Evolutionary conservation across 2,329 filamentous ascomycete species (phyloP).

Genomic region (Immersiporthe knoxdaviesiana): DNA sequence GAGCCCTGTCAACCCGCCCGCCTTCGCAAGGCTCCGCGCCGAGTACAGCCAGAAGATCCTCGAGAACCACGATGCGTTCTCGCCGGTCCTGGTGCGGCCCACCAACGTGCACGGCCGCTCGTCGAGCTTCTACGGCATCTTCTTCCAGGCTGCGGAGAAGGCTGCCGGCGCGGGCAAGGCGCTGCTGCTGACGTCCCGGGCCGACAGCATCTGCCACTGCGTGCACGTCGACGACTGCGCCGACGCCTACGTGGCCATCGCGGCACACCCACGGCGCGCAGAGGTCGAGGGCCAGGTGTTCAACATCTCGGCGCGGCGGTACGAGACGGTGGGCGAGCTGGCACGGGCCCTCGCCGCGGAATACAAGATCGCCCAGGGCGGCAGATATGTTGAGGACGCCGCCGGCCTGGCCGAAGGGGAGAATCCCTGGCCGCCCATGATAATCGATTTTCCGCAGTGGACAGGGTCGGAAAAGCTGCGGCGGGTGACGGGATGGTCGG

Average conservation of each 20-base stretch:
- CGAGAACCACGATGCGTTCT: conserved; percentile 44
- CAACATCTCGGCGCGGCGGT: conserved; percentile 49
- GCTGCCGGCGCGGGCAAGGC: conserved; percentile 23
- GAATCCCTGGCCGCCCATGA: conserved; percentile 30
- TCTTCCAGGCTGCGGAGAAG: conserved; percentile 41
- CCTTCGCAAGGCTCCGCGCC: conserved; percentile 39
- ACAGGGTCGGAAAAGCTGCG: conserved; percentile 47
- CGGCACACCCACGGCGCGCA: conserved; percentile 38
- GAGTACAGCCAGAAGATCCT: conserved; percentile 42
- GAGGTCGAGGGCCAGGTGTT: conserved; percentile 45
- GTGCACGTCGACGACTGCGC: conserved; percentile 55
- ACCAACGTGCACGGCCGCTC: conserved; percentile 52
- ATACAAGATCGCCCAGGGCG: conserved; percentile 43
- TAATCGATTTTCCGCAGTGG: conserved; percentile 47
- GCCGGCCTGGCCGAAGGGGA: not conserved
- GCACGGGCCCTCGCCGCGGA: conserved; percentile 43
- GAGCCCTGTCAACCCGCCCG: conserved; percentile 41
- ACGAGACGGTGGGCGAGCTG: conserved; percentile 49
- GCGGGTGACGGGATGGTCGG: conserved; percentile 45
- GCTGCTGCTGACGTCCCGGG: conserved; percentile 38
- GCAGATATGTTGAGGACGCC: conserved; percentile 35
- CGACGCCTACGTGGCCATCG: conserved; percentile 51
- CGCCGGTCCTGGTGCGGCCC: conserved; percentile 48
- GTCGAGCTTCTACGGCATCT: conserved; percentile 48
- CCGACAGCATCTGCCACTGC: conserved; percentile 48